phyloP scores from a whole-genome alignment of 352 stramenopile genomes.

The Phytophthora tubulina region DNA sequence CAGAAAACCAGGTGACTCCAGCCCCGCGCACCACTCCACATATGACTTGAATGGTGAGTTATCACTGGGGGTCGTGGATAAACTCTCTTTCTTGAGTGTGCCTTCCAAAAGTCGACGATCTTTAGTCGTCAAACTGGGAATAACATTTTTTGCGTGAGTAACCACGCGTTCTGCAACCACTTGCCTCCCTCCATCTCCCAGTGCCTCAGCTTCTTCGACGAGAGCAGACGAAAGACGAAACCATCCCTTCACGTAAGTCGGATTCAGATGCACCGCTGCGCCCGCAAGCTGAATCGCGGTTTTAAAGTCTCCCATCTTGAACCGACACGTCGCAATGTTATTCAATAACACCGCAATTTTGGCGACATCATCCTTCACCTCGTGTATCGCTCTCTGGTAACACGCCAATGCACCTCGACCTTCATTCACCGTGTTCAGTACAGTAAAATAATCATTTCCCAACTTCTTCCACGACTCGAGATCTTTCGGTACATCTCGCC shows the following conservation, averaged over 20 bases:
- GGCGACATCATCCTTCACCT: too few species aligned
- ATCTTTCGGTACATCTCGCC: conserved; percentile 28
- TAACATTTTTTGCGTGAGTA: not conserved
- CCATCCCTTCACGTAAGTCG: conserved; percentile 36
- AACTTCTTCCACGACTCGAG: conserved; percentile 27
- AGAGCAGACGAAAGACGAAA: conserved; percentile 29
- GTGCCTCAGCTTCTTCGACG: conserved; percentile 1
- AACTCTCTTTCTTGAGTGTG: too few species aligned
- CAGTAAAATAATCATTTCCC: conserved; percentile 31
- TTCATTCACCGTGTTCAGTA: conserved; percentile 12
- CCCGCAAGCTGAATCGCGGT: conserved; percentile 32
- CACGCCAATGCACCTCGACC: conserved; percentile 28
- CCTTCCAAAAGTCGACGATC: conserved; percentile 20
- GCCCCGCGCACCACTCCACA: conserved; percentile 25
- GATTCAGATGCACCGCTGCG: conserved; percentile 24
- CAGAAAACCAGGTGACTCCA: not conserved
- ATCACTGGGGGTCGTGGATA: too few species aligned
- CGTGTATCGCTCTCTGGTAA: too few species aligned
- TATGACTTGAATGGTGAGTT: conserved; percentile 19
- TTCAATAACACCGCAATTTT: too few species aligned
- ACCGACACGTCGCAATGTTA: not conserved
- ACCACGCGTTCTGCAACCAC: conserved; percentile 9
- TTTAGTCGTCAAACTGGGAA: conserved; percentile 5
- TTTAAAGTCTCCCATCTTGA: conserved; percentile 20
- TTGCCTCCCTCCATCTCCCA: not conserved